Evolutionary conservation across 192 early-diverging fungal species (phyloP), one percentile per base, ranked within the genome.

Genomic region (Coemansia sp.): DNA sequence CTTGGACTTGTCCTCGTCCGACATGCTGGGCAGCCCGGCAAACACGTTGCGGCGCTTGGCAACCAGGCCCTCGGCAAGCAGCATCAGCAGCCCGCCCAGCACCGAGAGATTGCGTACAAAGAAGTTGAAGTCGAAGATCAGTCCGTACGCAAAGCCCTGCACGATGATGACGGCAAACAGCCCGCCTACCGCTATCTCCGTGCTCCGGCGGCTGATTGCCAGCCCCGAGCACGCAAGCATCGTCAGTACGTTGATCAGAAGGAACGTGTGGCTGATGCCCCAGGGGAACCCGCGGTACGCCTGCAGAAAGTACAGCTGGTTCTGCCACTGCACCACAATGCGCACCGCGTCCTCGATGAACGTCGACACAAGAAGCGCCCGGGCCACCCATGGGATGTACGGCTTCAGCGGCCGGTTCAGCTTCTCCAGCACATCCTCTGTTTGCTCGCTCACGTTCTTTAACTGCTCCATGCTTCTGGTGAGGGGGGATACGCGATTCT

Each of bases 81-180:
- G 87, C 92, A 99, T 95, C 70, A 98, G 77, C 26, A 99, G 87
- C 15, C 96, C 97, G 38, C 97, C 97, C 53, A 89, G 83, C 26
- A 99, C 92, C n/a, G 95, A 95, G 23, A 99, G 82, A 67, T 93
- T 93, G 59, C 97, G 93, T 66, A 98, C 78, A 70, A 99, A 92
- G 77, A 98, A 97, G 61, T 84, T 83, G 46, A 91, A 62, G 74
- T 99, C 92, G 69, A 95, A 95, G 51, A 96, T 86, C 62, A 99
- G 85, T 15, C 97, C 97, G 76, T 99, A 99, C 8, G 93, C 97
- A 69, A 99, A 77, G 21, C 92, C 92, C 67, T 98, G 97, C 56
- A 90, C 72, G 7, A 97, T 80, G 12, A 96, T 89, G 15, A 96
- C 95, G 0, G 77, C 66, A 66, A 92, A 91, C 16, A 99, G 87